Conservation (phyloP, 305 asterid genomes). For the Fraxinus paxiana region DNA sequence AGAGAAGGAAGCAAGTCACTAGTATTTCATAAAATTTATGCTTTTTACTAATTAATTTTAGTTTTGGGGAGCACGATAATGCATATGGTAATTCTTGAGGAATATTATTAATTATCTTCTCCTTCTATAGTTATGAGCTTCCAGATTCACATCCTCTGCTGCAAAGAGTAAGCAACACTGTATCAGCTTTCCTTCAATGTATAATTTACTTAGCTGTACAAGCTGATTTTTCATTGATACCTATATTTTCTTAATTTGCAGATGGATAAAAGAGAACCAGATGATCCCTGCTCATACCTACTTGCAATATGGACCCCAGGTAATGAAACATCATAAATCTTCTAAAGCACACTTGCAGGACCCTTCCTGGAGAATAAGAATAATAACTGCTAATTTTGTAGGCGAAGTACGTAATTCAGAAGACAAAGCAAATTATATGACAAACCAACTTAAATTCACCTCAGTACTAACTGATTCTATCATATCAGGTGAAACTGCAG, state of each 20-base stretch:
- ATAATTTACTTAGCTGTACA: slow-evolving; percentile 12
- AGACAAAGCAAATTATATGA: neutral
- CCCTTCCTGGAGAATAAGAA: slow-evolving; percentile 10
- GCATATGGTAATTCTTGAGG: slow-evolving; percentile 12
- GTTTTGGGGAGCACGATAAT: slow-evolving; percentile 13
- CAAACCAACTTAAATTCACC: neutral
- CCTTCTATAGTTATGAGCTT: slow-evolving; percentile 77
- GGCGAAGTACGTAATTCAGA: neutral
- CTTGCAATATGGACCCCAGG: slow-evolving; percentile 86
- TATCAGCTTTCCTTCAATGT: slow-evolving; percentile 18
- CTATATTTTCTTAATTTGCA: slow-evolving; percentile 39
- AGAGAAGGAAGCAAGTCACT: slow-evolving; percentile 7
- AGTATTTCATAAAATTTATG: neutral
- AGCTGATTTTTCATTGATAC: slow-evolving; percentile 20
- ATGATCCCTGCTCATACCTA: slow-evolving; percentile 88
- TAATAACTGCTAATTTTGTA: slow-evolving; percentile 1
- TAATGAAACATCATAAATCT: slow-evolving; percentile 19
- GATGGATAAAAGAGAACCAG: slow-evolving; percentile 88
- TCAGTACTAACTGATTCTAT: slow-evolving; percentile 21
- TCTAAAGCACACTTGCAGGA: neutral
- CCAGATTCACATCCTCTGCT: slow-evolving; percentile 91
- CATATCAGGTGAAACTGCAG: slow-evolving; percentile 74
- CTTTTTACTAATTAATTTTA: neutral
- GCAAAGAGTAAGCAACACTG: slow-evolving; percentile 62
- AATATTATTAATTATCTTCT: slow-evolving; percentile 27